A percentile compares a stretch with the other conserved stretches of the same genome.
Conservation (phyloP, 148 eudicot genomes). For the Rhododendron ferrugineum region DNA sequence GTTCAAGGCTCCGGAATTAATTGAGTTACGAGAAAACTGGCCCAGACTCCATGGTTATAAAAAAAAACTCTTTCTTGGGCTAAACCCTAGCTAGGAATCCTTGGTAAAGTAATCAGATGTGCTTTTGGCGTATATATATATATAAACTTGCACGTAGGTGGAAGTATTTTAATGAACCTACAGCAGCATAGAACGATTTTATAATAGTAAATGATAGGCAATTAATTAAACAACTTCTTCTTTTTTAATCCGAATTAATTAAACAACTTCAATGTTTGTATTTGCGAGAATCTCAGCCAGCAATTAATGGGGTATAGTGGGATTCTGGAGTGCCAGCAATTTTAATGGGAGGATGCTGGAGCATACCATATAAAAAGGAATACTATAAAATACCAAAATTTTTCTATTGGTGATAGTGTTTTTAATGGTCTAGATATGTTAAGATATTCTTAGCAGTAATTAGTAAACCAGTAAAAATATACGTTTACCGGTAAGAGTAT, state of each 20-base stretch:
- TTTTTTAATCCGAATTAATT: too few relatives aligned
- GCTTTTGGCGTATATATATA: neutral
- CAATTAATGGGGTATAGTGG: neutral
- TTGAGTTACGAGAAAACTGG: too few relatives aligned
- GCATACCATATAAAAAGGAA: neutral
- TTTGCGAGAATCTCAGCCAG: neutral
- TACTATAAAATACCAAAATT: neutral
- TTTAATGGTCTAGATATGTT: too few relatives aligned
- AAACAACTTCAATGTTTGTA: neutral
- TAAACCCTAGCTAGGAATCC: neutral
- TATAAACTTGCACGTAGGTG: neutral
- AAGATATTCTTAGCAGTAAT: too few relatives aligned
- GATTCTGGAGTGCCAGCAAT: neutral
- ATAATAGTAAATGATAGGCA: neutral
- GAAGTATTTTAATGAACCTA: neutral
- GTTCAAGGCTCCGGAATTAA: too few relatives aligned
- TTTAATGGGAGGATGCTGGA: neutral
- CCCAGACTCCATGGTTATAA: too few relatives aligned
- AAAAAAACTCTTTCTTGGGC: neutral
- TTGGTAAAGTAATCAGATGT: neutral
- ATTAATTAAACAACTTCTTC: neutral
- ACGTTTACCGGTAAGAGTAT: too few relatives aligned
- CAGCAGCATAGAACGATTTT: neutral
- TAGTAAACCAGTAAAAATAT: too few relatives aligned
- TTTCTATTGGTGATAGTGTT: neutral